phyloP scores from a whole-genome alignment of 805 yeast genomes.

The Wickerhamiella occidentalis region DNA sequence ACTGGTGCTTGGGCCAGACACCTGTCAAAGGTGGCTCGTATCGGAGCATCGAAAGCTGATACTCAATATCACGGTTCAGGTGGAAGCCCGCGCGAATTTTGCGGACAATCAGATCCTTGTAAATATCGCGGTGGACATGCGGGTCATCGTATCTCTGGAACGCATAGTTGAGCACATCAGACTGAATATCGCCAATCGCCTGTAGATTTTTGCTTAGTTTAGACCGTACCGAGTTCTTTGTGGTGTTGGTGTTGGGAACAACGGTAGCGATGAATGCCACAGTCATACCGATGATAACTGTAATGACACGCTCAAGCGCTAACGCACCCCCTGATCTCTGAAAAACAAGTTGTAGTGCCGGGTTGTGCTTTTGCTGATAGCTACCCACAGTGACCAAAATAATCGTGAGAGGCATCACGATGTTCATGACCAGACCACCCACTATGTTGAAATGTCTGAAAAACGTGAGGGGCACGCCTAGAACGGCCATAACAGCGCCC shows the following conservation, averaged over 20 bases:
- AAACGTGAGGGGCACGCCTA: not conserved
- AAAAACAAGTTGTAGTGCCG: not conserved
- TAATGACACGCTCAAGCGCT: slow-evolving; percentile 4
- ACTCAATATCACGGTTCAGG: not conserved
- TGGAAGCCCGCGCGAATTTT: slow-evolving; percentile 6
- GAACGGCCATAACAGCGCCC: slow-evolving; percentile 4
- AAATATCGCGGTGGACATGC: slow-evolving; percentile 20
- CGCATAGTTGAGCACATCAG: slow-evolving; percentile 26
- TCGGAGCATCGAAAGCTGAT: not conserved
- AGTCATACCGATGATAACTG: slow-evolving; percentile 3
- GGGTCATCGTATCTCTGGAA: slow-evolving; percentile 20
- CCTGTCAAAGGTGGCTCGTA: slow-evolving; percentile 12
- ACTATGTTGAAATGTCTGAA: slow-evolving; percentile 7
- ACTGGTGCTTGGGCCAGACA: slow-evolving; percentile 10
- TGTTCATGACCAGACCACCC: slow-evolving; percentile 9
- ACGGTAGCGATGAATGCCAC: slow-evolving; percentile 1
- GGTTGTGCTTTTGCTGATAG: slow-evolving; percentile 5
- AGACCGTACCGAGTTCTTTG: slow-evolving; percentile 23
- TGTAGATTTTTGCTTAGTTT: slow-evolving; percentile 21
- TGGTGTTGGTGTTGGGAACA: slow-evolving; percentile 1
- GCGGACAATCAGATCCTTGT: slow-evolving; percentile 20
- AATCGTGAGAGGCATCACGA: slow-evolving; percentile 2
- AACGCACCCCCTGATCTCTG: not conserved
- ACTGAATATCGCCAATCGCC: slow-evolving; percentile 24
- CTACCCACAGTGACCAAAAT: slow-evolving; percentile 6